These are phyloP conservation scores for Rhodotorula glutinis DNA, from an alignment of 1,284 basidiomycete genomes.

Conservation along the genomic window DNA sequence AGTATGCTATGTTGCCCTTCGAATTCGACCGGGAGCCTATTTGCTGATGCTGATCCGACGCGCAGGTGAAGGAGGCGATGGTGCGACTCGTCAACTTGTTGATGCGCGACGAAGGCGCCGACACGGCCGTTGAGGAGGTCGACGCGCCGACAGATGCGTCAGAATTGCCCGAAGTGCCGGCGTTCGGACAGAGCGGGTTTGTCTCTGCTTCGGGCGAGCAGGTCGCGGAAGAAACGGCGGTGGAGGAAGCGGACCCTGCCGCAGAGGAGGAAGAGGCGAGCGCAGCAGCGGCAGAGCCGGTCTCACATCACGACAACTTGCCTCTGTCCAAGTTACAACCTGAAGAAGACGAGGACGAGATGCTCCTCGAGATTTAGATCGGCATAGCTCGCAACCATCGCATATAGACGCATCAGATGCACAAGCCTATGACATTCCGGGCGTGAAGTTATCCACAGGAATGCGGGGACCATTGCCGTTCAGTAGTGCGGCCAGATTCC, in stretches of 20 bases:
- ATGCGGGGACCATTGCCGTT: no score
- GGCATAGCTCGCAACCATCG: not conserved
- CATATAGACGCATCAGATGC: not conserved
- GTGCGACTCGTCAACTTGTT: constrained; percentile 71
- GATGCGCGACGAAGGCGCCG: constrained; percentile 64
- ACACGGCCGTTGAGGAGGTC: constrained; percentile 51
- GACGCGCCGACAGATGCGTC: constrained; percentile 33
- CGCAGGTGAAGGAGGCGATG: constrained; percentile 62
- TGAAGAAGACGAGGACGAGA: constrained; percentile 41
- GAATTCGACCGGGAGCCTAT: not conserved
- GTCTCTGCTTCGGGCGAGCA: constrained; percentile 21
- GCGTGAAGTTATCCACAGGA: no score
- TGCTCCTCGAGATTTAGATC: constrained; percentile 36
- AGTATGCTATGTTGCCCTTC: constrained; percentile 51
- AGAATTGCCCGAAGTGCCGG: constrained; percentile 13
- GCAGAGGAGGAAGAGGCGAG: not conserved
- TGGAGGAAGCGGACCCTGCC: not conserved
- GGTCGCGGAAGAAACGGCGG: not conserved
- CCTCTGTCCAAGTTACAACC: constrained; percentile 22
- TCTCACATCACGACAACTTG: constrained; percentile 14
- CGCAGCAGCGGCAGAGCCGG: not conserved
- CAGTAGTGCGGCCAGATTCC: constrained; percentile 36
- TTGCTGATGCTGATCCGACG: not conserved
- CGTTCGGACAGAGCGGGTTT: constrained; percentile 13
- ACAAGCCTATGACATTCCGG: not conserved